These are phyloP conservation scores for Aspergillus puulaauensis DNA, from an alignment of 2,329 filamentous ascomycete species.

Conservation along the genomic window DNA sequence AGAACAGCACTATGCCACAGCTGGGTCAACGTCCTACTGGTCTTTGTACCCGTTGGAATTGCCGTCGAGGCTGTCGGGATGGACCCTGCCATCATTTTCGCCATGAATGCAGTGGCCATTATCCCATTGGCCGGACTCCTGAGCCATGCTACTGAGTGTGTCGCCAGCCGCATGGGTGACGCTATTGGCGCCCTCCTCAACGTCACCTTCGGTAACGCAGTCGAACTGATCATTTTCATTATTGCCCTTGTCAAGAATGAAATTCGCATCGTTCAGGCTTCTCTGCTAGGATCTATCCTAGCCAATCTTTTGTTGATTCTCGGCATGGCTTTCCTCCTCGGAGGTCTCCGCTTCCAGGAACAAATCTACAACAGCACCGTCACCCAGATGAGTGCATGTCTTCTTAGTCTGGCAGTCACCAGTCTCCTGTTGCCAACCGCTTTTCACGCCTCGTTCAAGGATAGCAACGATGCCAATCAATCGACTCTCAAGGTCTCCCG, in stretches of 20 bases:
- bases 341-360: constrained; percentile 82
- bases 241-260: constrained; percentile 78
- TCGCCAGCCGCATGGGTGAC: constrained; percentile 70
- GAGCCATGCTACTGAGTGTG: constrained; percentile 72
- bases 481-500: constrained; percentile 82
- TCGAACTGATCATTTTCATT: constrained; percentile 76
- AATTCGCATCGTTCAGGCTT: constrained; percentile 89
- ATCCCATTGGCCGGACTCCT: constrained; percentile 72
- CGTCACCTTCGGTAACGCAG: constrained; percentile 76
- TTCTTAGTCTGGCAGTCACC: constrained; percentile 86
- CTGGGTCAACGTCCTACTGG: constrained; percentile 45
- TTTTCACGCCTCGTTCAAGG: constrained; percentile 82
- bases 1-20: constrained; percentile 37
- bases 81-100: constrained; percentile 65
- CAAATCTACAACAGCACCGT: constrained; percentile 96
- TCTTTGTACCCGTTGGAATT: constrained; percentile 45
- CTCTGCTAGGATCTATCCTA: constrained; percentile 83
- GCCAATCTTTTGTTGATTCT: constrained; percentile 85
- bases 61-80: constrained; percentile 40
- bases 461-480: constrained; percentile 61
- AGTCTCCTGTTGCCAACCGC: constrained; percentile 86
- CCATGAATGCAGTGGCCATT: constrained; percentile 73
- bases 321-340: constrained; percentile 87
- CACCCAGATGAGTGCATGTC: constrained; percentile 92
- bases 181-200: constrained; percentile 72